phyloP scores from a whole-genome alignment of 495 filamentous ascomycete genomes.

The Haplographium delicatum region DNA sequence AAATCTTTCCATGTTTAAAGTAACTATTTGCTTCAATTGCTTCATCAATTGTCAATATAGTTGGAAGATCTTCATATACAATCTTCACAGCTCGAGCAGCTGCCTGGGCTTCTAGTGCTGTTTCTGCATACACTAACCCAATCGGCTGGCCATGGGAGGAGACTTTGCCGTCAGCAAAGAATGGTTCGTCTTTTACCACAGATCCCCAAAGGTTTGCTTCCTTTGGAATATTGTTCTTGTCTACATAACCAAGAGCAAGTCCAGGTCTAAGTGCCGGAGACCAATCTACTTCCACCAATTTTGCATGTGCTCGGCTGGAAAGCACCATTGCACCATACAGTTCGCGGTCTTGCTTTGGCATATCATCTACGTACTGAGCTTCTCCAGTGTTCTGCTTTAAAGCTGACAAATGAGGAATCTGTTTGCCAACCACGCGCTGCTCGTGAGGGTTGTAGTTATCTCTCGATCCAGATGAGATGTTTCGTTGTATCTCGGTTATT shows the following conservation, averaged over 20 bases:
- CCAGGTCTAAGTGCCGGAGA: conserved; percentile 31
- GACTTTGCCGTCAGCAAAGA: conserved; percentile 37
- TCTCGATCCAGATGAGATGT: conserved; percentile 52
- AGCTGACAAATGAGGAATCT: conserved; percentile 36
- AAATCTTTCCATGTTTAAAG: conserved; percentile 25
- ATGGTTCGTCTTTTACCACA: conserved; percentile 32
- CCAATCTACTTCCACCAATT: conserved; percentile 33
- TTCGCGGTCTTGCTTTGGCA: conserved; percentile 33
- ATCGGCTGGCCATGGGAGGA: conserved; percentile 33
- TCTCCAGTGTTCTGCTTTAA: conserved; percentile 39
- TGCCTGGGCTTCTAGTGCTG: conserved; percentile 31
- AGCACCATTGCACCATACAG: conserved; percentile 33
- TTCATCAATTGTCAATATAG: conserved; percentile 43
- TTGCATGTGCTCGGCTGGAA: conserved; percentile 36
- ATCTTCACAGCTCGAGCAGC: conserved; percentile 32
- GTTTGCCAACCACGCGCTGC: conserved; percentile 36
- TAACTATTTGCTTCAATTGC: conserved; percentile 36
- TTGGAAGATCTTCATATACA: conserved; percentile 33
- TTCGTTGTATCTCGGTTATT: conserved; percentile 54
- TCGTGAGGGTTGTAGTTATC: conserved; percentile 41
- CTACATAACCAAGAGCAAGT: conserved; percentile 39
- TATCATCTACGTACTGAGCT: conserved; percentile 38
- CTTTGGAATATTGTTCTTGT: conserved; percentile 33
- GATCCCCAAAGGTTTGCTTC: conserved; percentile 34
- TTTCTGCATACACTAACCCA: conserved; percentile 37